Conservation (phyloP, 306 rosid species). For the Calophaca sinica region DNA sequence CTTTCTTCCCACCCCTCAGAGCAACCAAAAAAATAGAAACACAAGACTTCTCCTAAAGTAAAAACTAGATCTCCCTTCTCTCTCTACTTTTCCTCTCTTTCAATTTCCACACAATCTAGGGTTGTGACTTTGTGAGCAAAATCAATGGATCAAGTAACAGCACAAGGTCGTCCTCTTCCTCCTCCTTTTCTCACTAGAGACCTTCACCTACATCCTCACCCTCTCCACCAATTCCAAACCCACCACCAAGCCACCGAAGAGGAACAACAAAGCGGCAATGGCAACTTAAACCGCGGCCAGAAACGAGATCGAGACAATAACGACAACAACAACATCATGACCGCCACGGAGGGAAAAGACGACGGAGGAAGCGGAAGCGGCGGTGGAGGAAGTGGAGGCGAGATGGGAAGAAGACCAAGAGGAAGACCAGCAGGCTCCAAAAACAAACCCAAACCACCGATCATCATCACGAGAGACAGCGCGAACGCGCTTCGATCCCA, state of each 20-base stretch:
- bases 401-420: conserved; percentile 71
- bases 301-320: conserved; percentile 76
- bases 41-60: neutral
- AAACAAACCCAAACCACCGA: conserved; percentile 93
- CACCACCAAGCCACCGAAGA: conserved; percentile 62
- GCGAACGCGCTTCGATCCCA: conserved; percentile 93
- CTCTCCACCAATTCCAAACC: conserved; percentile 73
- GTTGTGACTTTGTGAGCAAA: conserved; percentile 26
- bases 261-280: conserved; percentile 58
- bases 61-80: conserved; percentile 29
- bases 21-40: neutral
- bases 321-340: conserved; percentile 38
- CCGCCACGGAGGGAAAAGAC: conserved; percentile 21
- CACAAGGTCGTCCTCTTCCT: conserved; percentile 86
- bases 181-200: conserved; percentile 85
- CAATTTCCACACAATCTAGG: conserved; percentile 37
- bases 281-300: conserved; percentile 53
- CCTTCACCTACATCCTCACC: conserved; percentile 87
- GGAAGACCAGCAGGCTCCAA: conserved; percentile 91
- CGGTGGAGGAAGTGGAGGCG: conserved; percentile 46
- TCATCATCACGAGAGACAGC: conserved; percentile 87
- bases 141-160: conserved; percentile 83
- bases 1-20: conserved; percentile 35
- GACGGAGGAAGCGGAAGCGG: conserved; percentile 40
- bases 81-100: neutral